Conservation (phyloP, 352 stramenopile genomes). For the Phytophthora crassamura region DNA sequence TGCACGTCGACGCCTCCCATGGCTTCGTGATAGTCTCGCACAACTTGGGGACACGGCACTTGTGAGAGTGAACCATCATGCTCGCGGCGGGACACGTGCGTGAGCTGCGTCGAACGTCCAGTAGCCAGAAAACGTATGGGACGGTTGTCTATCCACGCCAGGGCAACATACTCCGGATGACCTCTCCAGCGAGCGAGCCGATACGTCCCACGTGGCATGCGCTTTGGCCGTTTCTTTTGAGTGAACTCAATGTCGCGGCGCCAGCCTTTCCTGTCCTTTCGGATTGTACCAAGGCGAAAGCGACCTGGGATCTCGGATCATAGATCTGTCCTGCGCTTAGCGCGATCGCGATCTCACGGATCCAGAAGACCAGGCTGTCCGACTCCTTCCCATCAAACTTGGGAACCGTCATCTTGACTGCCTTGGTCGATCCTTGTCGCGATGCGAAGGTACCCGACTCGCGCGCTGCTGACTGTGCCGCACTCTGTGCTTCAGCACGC, state of each 20-base stretch:
- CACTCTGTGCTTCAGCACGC: too few species aligned
- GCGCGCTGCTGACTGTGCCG: too few species aligned
- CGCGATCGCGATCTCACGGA: too few species aligned
- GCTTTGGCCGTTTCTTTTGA: constrained; percentile 1
- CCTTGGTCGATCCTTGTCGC: too few species aligned
- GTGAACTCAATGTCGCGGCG: constrained; percentile 11
- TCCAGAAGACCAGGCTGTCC: too few species aligned
- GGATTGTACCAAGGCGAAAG: too few species aligned
- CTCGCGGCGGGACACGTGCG: neutral
- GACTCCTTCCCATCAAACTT: too few species aligned
- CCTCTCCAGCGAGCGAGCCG: neutral
- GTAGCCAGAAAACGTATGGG: constrained; percentile 4
- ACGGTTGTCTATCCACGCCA: constrained; percentile 7
- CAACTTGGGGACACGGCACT: neutral
- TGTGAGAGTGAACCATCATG: neutral
- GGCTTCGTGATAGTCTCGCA: constrained; percentile 7
- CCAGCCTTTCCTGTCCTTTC: constrained; percentile 10
- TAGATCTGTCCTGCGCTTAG: too few species aligned
- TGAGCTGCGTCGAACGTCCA: constrained; percentile 2
- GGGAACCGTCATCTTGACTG: too few species aligned
- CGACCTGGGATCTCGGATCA: too few species aligned
- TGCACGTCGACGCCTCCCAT: too few species aligned
- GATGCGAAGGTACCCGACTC: too few species aligned
- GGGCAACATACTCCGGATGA: constrained; percentile 1
- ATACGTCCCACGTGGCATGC: neutral